Evolutionary conservation across 768 basidiomycete species (phyloP).

Genomic region (Brasilioporus rufonigricans): DNA sequence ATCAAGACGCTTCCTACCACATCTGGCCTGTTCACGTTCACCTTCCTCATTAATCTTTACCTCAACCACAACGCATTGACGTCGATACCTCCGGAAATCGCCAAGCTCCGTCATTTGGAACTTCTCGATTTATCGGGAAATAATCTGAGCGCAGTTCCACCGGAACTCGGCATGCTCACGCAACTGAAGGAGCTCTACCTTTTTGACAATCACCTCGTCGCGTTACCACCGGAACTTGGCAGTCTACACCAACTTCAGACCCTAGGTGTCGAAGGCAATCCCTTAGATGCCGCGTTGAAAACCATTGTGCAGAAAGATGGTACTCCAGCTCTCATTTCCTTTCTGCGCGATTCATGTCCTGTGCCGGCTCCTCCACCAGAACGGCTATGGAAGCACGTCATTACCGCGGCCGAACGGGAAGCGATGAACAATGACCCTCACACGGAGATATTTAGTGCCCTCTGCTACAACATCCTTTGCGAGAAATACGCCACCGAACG

Average conservation of each 20-base stretch:
- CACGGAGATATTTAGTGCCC: conserved; percentile 73
- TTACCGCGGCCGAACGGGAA: conserved; percentile 59
- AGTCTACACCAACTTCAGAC: conserved; percentile 90
- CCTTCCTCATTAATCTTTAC: conserved; percentile 92
- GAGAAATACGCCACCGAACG: conserved; percentile 85
- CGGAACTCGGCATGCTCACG: conserved; percentile 88
- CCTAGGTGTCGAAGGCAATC: conserved; percentile 96
- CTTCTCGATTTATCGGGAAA: conserved; percentile 92
- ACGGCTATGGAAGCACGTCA: conserved; percentile 69
- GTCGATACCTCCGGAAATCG: conserved; percentile 76
- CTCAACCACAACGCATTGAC: conserved; percentile 92
- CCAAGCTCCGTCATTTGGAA: conserved; percentile 81
- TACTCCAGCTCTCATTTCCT: conserved; percentile 83
- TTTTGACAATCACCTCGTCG: conserved; percentile 92
- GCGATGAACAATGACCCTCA: conserved; percentile 57
- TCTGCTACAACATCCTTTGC: conserved; percentile 95
- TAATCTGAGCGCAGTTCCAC: conserved; percentile 69
- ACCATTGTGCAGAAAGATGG: conserved; percentile 90
- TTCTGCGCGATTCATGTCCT: conserved; percentile 91
- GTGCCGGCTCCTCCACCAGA: conserved; percentile 77
- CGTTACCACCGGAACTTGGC: conserved; percentile 84
- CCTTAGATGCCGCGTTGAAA: conserved; percentile 75
- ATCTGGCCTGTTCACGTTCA: conserved; percentile 78
- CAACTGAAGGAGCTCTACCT: conserved; percentile 88
- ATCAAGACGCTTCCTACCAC: conserved; percentile 85